phyloP scores from a whole-genome alignment of 345 rosid species.

The Viola odorata region DNA sequence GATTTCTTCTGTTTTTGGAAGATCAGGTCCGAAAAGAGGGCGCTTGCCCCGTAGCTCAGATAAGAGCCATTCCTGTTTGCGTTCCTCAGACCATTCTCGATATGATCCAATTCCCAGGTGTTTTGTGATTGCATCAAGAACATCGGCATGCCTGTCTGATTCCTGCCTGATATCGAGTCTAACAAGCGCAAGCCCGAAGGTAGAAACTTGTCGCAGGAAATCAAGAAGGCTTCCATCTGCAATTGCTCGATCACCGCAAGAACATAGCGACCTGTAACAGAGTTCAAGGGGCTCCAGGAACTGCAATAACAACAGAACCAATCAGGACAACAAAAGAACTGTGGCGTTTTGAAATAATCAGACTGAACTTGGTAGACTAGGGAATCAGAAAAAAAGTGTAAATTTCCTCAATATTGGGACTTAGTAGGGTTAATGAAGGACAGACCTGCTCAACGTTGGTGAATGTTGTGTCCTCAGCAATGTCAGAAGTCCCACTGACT shows the following conservation, averaged over 20 bases:
- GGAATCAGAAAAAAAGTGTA: not conserved
- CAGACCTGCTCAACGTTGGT: slow-evolving; percentile 71
- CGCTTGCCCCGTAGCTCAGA: slow-evolving; percentile 87
- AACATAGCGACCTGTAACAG: slow-evolving; percentile 84
- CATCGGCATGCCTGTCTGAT: slow-evolving; percentile 95
- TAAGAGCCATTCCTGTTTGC: slow-evolving; percentile 83
- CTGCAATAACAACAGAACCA: slow-evolving; percentile 31
- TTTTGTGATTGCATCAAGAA: slow-evolving; percentile 82
- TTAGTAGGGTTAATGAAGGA: not conserved
- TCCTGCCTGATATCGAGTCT: slow-evolving; percentile 97
- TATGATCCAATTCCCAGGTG: slow-evolving; percentile 85
- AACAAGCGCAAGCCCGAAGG: slow-evolving; percentile 92
- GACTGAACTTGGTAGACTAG: not conserved
- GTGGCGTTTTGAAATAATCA: not conserved
- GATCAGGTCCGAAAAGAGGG: slow-evolving; percentile 90
- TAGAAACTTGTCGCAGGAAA: slow-evolving; percentile 95
- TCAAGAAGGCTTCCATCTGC: slow-evolving; percentile 99
- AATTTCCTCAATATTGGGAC: not conserved
- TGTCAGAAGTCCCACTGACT: slow-evolving; percentile 70
- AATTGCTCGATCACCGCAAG: slow-evolving; percentile 86
- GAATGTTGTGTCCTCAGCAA: slow-evolving; percentile 70
- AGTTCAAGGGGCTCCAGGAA: slow-evolving; percentile 98
- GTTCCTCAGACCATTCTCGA: slow-evolving; percentile 84
- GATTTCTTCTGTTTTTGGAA: slow-evolving; percentile 88
- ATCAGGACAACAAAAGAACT: slow-evolving; percentile 7